phyloP scores from a whole-genome alignment of 1,139 yeast genomes.

The Pichia inconspicua region DNA sequence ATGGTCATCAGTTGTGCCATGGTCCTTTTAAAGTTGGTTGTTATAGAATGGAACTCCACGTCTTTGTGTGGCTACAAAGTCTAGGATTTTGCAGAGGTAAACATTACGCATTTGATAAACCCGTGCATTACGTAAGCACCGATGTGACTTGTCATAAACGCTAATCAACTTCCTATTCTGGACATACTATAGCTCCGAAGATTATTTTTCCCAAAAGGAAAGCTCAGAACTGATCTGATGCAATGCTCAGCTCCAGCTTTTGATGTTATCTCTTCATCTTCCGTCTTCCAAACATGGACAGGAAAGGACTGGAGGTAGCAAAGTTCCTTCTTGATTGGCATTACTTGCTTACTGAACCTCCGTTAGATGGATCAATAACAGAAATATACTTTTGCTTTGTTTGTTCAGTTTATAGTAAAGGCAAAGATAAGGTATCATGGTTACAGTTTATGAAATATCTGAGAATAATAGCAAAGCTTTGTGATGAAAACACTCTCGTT shows the following conservation, averaged over 20 bases:
- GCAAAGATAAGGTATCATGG: slow-evolving; percentile 28
- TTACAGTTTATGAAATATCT: slow-evolving; percentile 24
- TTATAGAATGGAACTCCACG: not conserved
- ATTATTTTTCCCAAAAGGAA: not conserved
- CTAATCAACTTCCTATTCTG: not conserved
- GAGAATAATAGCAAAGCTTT: slow-evolving; percentile 18
- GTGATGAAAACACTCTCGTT: slow-evolving; percentile 16
- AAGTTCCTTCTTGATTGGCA: slow-evolving; percentile 26
- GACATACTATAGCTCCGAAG: not conserved
- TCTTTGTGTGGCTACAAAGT: not conserved
- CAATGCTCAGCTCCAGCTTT: not conserved
- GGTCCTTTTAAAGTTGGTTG: not conserved
- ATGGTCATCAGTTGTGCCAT: not conserved
- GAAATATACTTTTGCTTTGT: slow-evolving; percentile 27
- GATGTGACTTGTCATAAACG: not conserved
- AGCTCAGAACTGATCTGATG: not conserved
- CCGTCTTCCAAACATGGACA: slow-evolving; percentile 17
- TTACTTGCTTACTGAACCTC: slow-evolving; percentile 21
- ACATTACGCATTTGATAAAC: not conserved
- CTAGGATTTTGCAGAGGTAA: not conserved
- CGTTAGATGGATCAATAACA: slow-evolving; percentile 25
- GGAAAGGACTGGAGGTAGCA: slow-evolving; percentile 23
- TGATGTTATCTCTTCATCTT: not conserved
- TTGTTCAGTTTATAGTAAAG: slow-evolving; percentile 23
- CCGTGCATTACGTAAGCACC: not conserved